Evolutionary conservation across 441 rosid species (phyloP).

Genomic region (Erodium texanum): DNA sequence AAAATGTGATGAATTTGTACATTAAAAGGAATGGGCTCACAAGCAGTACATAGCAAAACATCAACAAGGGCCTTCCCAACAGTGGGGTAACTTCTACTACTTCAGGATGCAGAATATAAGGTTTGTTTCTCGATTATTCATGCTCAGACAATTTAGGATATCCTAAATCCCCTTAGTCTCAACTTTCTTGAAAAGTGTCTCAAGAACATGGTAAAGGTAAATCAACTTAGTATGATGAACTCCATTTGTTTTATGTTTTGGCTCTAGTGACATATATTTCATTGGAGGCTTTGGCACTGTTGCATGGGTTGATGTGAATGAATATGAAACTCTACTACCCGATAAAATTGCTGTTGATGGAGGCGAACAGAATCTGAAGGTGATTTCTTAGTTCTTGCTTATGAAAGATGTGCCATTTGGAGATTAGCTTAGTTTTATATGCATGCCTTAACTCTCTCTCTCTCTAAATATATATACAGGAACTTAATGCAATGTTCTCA

Average conservation of each 20-base stretch:
- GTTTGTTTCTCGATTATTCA: slow-evolving; percentile 29
- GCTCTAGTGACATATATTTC: slow-evolving; percentile 76
- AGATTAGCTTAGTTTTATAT: no score
- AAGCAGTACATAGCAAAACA: slow-evolving; percentile 83
- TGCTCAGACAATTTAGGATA: background rate
- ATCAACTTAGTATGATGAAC: background rate
- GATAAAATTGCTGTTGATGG: slow-evolving; percentile 95
- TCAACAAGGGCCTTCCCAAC: slow-evolving; percentile 85
- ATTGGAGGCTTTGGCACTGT: slow-evolving; percentile 99
- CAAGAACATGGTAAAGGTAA: background rate
- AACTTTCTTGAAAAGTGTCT: background rate
- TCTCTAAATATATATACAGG: slow-evolving; percentile 49
- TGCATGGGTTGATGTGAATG: slow-evolving; percentile 94
- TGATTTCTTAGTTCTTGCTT: slow-evolving; percentile 14
- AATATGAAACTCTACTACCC: slow-evolving; percentile 70
- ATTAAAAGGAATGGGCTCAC: slow-evolving; percentile 90
- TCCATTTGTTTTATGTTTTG: background rate
- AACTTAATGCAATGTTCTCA: slow-evolving; percentile 68
- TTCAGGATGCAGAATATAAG: slow-evolving; percentile 91
- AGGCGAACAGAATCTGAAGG: slow-evolving; percentile 87
- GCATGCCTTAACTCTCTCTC: no score
- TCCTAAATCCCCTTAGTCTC: background rate
- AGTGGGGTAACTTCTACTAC: slow-evolving; percentile 95
- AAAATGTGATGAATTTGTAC: no score
- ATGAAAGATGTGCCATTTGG: no score